Percentiles rank a stretch among this genome's conserved stretches.
These are phyloP conservation scores for Dryadomyces quercus-mongolicae DNA, from an alignment of 2,329 filamentous ascomycete species.

Conservation along the genomic window DNA sequence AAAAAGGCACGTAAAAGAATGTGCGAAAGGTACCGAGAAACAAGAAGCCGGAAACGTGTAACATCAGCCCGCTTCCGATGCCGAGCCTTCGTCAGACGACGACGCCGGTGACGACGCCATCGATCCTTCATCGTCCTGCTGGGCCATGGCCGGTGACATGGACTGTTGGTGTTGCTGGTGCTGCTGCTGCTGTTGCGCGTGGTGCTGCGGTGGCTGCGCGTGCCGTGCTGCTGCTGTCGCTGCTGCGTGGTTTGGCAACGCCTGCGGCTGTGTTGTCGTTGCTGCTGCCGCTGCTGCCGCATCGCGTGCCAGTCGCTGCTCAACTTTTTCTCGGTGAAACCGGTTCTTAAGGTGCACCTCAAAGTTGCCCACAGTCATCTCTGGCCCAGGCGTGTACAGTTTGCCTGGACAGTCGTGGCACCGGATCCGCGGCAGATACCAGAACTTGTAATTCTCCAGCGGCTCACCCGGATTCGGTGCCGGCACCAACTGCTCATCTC, in stretches of 20 bases:
- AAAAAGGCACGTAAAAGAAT: background rate
- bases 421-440: slow-evolving; percentile 78
- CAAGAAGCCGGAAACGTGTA: background rate
- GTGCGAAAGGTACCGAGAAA: background rate
- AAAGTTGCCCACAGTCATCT: slow-evolving; percentile 77
- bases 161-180: background rate
- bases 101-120: background rate
- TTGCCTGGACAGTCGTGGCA: slow-evolving; percentile 91
- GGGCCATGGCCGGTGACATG: background rate
- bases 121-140: background rate
- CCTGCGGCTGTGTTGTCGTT: background rate
- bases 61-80: background rate
- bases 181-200: background rate
- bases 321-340: slow-evolving; percentile 62
- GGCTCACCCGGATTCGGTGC: slow-evolving; percentile 32
- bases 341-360: slow-evolving; percentile 85
- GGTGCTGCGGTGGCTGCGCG: background rate
- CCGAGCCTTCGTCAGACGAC: background rate
- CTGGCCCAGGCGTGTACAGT: slow-evolving; percentile 82
- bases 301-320: slow-evolving; percentile 29
- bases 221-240: too few relatives aligned
- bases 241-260: background rate
- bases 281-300: too few relatives aligned
- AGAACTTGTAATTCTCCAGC: slow-evolving; percentile 53
- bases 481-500: slow-evolving; percentile 53